Percentiles rank a stretch among this genome's conserved stretches.
These are phyloP conservation scores for Pseudozyma hubeiensis DNA, from an alignment of 1,284 basidiomycete species.

Conservation along the genomic window DNA sequence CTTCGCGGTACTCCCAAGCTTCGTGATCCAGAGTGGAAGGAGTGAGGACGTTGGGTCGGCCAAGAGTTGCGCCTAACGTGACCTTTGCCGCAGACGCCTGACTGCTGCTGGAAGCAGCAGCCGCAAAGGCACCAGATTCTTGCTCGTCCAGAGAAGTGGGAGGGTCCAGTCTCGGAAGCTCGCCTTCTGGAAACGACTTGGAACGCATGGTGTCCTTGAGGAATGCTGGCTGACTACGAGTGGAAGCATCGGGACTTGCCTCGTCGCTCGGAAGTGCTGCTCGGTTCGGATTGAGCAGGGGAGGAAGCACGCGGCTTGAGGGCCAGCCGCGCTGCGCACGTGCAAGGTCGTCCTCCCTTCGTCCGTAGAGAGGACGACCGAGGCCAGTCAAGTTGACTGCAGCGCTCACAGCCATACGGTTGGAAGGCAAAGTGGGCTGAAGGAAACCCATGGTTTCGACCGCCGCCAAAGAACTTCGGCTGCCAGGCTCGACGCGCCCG, in stretches of 20 bases:
- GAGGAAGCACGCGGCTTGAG: conserved; percentile 35
- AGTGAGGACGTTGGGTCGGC: conserved; percentile 33
- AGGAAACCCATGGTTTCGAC: conserved; percentile 59
- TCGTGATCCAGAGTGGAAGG: conserved; percentile 52
- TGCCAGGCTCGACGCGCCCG: conserved; percentile 38
- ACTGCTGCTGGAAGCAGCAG: conserved; percentile 14
- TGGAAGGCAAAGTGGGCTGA: conserved; percentile 34
- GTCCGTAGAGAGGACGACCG: conserved; percentile 39
- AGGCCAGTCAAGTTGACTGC: conserved; percentile 48
- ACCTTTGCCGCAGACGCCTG: conserved; percentile 14
- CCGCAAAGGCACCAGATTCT: conserved; percentile 12
- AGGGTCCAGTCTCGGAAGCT: conserved; percentile 34
- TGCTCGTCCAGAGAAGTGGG: conserved; percentile 22
- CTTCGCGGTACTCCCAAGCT: conserved; percentile 58
- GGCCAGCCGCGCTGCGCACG: conserved; percentile 38
- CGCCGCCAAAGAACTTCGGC: conserved; percentile 36
- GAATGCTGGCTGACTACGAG: conserved; percentile 29
- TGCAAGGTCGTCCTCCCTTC: conserved; percentile 24
- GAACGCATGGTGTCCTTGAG: conserved; percentile 39
- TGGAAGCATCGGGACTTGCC: conserved; percentile 4
- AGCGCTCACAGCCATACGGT: conserved; percentile 43
- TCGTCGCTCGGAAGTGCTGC: not conserved
- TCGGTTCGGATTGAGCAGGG: conserved; percentile 29
- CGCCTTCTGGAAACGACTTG: conserved; percentile 43
- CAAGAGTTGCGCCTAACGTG: conserved; percentile 18